Evolutionary conservation across 2,329 filamentous ascomycete genomes (phyloP), one percentile per base, ranked within the genome.

Genomic region (Neophaeococcomyces aloes): DNA sequence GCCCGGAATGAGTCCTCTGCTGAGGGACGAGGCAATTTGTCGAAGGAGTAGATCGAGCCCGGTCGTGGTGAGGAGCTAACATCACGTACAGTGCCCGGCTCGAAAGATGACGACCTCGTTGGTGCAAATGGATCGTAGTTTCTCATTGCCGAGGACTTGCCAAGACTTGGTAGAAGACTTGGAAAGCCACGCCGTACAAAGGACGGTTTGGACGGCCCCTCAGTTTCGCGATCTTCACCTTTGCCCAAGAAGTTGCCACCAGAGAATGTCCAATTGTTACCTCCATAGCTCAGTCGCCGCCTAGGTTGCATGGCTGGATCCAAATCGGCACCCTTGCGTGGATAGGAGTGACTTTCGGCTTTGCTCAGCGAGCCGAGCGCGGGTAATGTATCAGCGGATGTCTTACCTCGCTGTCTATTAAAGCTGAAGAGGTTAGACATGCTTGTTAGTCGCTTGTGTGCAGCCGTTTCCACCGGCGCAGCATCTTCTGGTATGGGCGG

Each of bases 1-100:
- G 83, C 86, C 48, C 87, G 84, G 18, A 81, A 83, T 37, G 79
- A 76, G 49, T 80, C 85, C 49, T 91, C 86, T 1, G 82, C 83
- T 1, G 84, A 88, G 4, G 85, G 86, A 37, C 85, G 74, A 1
- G 84, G 82, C 41, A 88, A 69, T 34, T 67, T 68, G 43, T 76
- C 74, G 46, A 69, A 74, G 0, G 74, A 76, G 43, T 72, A 74
- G 3, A 69, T 71, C 10, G 74, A 76, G 4, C 68, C 68, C 11
- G 68, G 68, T 37, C 68, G 59, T 14, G 53, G 51, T 6, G 68
- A 67, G 32, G 67, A 69, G 7, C 67, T 52, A 11, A 65, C 66
- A 14, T 63, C 65, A 27, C 65, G 65, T 4, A 68, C 54, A 41
- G 67, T 64, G 37, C 61, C 65, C 4, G 65, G 66, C 51, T 70